These are phyloP conservation scores for Pichia sp. DNA, from an alignment of 1,139 yeast genomes.

Conservation along the genomic window DNA sequence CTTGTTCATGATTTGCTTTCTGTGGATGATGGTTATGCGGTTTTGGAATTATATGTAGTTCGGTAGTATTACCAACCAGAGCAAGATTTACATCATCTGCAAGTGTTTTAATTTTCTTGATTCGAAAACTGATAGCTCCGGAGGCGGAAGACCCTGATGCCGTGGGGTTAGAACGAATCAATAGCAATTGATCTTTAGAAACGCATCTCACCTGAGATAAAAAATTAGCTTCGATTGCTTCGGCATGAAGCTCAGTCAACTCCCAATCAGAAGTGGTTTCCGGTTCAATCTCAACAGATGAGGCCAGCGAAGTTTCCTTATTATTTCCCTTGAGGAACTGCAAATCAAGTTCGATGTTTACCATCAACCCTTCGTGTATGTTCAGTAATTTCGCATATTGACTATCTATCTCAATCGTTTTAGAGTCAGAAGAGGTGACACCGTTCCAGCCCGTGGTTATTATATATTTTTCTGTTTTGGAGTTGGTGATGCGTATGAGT, in stretches of 20 bases:
- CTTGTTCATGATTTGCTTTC: conserved; percentile 15
- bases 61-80: conserved; percentile 61
- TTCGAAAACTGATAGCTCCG: conserved; percentile 52
- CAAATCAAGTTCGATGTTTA: conserved; percentile 40
- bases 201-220: conserved; percentile 81
- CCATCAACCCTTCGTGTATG: conserved; percentile 41
- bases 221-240: conserved; percentile 66
- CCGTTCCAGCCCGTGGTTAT: conserved; percentile 31
- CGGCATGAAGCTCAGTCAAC: conserved; percentile 77
- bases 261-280: conserved; percentile 84
- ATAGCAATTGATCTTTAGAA: conserved; percentile 51
- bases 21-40: conserved; percentile 5
- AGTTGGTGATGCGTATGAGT: conserved; percentile 21
- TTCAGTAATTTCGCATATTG: conserved; percentile 43
- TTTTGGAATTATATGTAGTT: conserved; percentile 81
- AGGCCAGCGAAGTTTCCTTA: conserved; percentile 14
- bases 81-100: conserved; percentile 37
- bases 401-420: conserved; percentile 52
- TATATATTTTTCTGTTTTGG: conserved; percentile 14
- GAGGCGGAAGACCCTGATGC: conserved; percentile 34
- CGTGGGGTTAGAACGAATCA: conserved; percentile 68
- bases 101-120: conserved; percentile 57
- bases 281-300: conserved; percentile 74
- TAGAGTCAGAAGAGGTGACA: conserved; percentile 22
- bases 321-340: conserved; percentile 21